A percentile compares a stretch with the other conserved stretches of the same genome.
Conservation (phyloP, 495 filamentous ascomycete genomes). For the Lentithecium fluviatile region DNA sequence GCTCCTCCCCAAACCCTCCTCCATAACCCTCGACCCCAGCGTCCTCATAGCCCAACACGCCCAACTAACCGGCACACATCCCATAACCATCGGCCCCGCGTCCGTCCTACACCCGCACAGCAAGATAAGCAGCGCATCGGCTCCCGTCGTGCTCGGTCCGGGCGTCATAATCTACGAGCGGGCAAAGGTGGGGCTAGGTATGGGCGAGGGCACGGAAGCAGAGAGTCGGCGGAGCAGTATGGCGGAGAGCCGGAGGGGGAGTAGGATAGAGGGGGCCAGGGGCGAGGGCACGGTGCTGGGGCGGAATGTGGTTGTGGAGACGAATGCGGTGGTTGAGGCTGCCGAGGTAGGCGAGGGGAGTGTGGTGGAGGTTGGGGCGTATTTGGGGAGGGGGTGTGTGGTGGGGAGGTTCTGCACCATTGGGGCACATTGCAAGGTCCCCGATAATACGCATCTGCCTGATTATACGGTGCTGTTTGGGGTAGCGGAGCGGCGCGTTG, state of each 20-base stretch:
- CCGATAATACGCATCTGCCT: constrained; percentile 54
- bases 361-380: constrained; percentile 60
- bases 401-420: constrained; percentile 63
- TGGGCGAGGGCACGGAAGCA: constrained; percentile 41
- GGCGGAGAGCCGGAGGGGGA: constrained; percentile 32
- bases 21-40: constrained; percentile 62
- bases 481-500: constrained; percentile 52
- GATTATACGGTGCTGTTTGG: constrained; percentile 69
- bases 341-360: constrained; percentile 61
- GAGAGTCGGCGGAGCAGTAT: constrained; percentile 35
- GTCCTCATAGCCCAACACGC: constrained; percentile 76
- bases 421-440: constrained; percentile 54
- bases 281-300: constrained; percentile 52
- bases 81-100: constrained; percentile 67
- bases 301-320: constrained; percentile 60
- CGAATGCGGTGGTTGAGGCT: constrained; percentile 62
- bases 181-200: constrained; percentile 42
- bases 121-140: constrained; percentile 64
- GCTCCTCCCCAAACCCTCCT: constrained; percentile 57
- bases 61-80: constrained; percentile 66
- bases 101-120: constrained; percentile 81
- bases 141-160: constrained; percentile 69
- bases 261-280: constrained; percentile 25
- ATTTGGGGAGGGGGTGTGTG: constrained; percentile 59
- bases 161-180: constrained; percentile 73